These are phyloP conservation scores for Cystoisospora suis DNA, from an alignment of 169 alveolate species.

Conservation along the genomic window DNA sequence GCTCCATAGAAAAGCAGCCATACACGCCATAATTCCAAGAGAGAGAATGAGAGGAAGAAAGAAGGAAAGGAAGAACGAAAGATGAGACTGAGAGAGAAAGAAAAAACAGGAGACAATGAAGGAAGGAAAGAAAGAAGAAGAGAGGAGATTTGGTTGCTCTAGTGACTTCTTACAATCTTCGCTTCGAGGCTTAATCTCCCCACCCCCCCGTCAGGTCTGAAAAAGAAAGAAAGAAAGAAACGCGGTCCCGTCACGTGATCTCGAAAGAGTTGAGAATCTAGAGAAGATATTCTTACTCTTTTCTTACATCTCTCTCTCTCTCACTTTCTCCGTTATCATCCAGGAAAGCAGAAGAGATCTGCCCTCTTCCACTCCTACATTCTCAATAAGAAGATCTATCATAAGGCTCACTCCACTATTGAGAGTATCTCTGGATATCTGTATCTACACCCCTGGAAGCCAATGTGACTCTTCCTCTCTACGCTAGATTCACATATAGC, in stretches of 20 bases:
- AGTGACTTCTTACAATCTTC: neutral
- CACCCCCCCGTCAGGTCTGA: neutral
- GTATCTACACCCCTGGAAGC: too few relatives aligned
- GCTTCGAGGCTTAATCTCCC: slow-evolving; percentile 13
- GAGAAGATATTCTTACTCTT: neutral
- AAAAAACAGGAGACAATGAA: neutral
- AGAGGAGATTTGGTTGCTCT: neutral
- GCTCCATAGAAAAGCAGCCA: neutral
- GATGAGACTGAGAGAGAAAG: neutral
- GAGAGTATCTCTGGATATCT: too few relatives aligned
- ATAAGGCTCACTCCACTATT: too few relatives aligned
- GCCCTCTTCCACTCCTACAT: neutral
- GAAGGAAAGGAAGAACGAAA: neutral
- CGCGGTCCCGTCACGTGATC: neutral
- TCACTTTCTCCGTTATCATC: neutral
- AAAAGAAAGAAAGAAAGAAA: neutral
- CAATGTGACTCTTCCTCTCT: too few relatives aligned
- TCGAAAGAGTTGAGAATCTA: neutral
- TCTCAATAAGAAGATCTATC: too few relatives aligned
- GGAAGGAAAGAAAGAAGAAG: neutral
- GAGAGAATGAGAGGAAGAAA: neutral
- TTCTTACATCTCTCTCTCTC: too few relatives aligned
- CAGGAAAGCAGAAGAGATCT: neutral
- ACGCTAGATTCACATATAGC: too few relatives aligned
- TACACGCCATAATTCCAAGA: neutral